These are phyloP conservation scores for Cyberlindnera bimundalis DNA, from an alignment of 805 yeast genomes.

Conservation along the genomic window DNA sequence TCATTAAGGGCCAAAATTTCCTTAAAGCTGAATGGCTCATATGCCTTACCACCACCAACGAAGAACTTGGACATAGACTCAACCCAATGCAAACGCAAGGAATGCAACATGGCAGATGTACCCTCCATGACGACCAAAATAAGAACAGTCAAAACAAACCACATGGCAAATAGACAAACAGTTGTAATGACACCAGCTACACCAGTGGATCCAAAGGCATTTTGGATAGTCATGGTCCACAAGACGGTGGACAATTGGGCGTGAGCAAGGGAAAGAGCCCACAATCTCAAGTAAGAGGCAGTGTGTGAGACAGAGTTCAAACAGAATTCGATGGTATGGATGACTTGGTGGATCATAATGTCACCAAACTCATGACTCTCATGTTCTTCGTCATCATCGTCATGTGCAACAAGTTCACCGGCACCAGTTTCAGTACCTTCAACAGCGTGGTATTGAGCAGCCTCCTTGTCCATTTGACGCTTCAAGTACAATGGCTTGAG, in stretches of 20 bases:
- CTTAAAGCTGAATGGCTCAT: conserved; percentile 79
- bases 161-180: conserved; percentile 83
- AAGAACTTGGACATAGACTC: conserved; percentile 98
- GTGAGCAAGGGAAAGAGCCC: conserved; percentile 98
- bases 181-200: conserved; percentile 69
- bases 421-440: conserved; percentile 42
- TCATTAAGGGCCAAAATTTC: conserved; percentile 7
- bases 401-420: conserved; percentile 2
- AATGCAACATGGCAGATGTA: conserved; percentile 97
- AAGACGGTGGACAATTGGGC: conserved; percentile 92
- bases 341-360: conserved; percentile 93
- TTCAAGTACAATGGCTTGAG: conserved; percentile 67
- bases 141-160: conserved; percentile 90
- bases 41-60: conserved; percentile 93
- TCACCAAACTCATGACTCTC: conserved; percentile 80
- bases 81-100: conserved; percentile 98
- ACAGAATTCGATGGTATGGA: conserved; percentile 96
- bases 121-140: conserved; percentile 97
- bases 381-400: conserved; percentile 15
- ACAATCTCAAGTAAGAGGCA: conserved; percentile 90
- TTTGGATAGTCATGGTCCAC: conserved; percentile 92
- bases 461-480: conserved; percentile 44
- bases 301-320: conserved; percentile 97
- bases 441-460: conserved; percentile 25
- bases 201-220: conserved; percentile 56